Percentiles rank a stretch among this genome's conserved stretches.
Conservation (phyloP, 139 green algal genomes). For the Closterium sp. region DNA sequence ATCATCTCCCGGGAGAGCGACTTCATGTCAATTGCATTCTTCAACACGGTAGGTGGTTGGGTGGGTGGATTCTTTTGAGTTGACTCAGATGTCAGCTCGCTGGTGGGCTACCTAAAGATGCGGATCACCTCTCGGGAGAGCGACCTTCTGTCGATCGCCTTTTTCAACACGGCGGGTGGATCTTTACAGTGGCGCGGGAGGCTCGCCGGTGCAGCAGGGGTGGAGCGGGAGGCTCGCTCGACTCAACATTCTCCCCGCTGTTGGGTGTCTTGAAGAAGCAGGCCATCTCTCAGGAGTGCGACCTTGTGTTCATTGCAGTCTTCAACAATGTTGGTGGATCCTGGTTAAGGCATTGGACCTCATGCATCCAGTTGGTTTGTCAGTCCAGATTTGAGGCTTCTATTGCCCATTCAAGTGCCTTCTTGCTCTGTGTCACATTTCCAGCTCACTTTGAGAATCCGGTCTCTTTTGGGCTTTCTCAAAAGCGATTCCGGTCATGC, state of each 20-base stretch:
- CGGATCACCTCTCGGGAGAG: conserved; percentile 19
- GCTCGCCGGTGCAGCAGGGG: too few species aligned
- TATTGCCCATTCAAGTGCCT: neutral
- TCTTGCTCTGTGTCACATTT: neutral
- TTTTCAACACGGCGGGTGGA: conserved; percentile 37
- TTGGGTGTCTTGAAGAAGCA: conserved; percentile 15
- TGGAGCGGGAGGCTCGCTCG: too few species aligned
- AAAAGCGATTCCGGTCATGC: neutral
- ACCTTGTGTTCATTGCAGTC: too few species aligned
- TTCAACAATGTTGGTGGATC: neutral
- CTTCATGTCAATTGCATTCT: conserved; percentile 16
- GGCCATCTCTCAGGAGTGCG: neutral
- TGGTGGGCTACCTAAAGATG: conserved; percentile 31
- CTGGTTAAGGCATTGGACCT: neutral
- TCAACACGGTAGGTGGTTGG: conserved; percentile 30
- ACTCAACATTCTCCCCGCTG: neutral
- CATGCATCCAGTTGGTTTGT: neutral
- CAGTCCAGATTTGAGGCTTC: too few species aligned
- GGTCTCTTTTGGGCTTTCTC: neutral
- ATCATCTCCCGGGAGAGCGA: conserved; percentile 33
- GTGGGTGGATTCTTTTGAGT: too few species aligned
- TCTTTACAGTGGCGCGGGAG: too few species aligned
- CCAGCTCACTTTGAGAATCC: neutral
- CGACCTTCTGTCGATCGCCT: conserved; percentile 14
- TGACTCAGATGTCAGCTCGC: too few species aligned